A percentile compares a stretch with the other conserved stretches of the same genome.
phyloP scores from a whole-genome alignment of 768 basidiomycete species.

The Suillus plorans region DNA sequence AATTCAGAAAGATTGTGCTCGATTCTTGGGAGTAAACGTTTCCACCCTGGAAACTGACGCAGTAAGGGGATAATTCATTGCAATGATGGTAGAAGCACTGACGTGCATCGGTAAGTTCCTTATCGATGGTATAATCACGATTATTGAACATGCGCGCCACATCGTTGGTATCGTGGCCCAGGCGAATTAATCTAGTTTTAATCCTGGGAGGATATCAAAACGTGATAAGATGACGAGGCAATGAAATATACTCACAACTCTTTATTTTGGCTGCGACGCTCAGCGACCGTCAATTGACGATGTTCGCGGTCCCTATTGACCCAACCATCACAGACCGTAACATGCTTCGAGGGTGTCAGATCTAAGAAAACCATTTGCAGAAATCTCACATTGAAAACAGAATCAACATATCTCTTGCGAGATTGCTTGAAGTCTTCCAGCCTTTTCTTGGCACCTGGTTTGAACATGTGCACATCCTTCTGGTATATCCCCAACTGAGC shows the following conservation, averaged over 20 bases:
- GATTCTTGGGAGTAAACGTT: neutral
- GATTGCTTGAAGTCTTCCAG: slow-evolving; percentile 25
- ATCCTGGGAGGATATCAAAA: neutral
- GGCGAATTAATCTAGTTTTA: neutral
- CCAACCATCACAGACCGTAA: neutral
- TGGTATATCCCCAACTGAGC: slow-evolving; percentile 14
- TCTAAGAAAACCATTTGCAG: neutral
- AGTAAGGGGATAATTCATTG: neutral
- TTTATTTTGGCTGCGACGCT: neutral
- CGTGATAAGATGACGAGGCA: neutral
- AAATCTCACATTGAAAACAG: neutral
- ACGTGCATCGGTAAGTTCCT: slow-evolving; percentile 3
- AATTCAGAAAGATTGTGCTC: neutral
- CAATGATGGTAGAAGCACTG: neutral
- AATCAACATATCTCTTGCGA: slow-evolving; percentile 13
- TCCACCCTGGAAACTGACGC: neutral
- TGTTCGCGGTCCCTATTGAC: neutral
- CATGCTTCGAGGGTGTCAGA: slow-evolving; percentile 1
- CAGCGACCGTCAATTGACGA: neutral
- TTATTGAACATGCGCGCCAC: neutral
- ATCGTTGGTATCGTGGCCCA: neutral
- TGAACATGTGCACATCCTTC: slow-evolving; percentile 19
- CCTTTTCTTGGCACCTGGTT: slow-evolving; percentile 23
- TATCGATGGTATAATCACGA: neutral
- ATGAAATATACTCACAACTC: neutral